Evolutionary conservation across 345 rosid species (phyloP).

Genomic region (Aquilaria yunnanensis): DNA sequence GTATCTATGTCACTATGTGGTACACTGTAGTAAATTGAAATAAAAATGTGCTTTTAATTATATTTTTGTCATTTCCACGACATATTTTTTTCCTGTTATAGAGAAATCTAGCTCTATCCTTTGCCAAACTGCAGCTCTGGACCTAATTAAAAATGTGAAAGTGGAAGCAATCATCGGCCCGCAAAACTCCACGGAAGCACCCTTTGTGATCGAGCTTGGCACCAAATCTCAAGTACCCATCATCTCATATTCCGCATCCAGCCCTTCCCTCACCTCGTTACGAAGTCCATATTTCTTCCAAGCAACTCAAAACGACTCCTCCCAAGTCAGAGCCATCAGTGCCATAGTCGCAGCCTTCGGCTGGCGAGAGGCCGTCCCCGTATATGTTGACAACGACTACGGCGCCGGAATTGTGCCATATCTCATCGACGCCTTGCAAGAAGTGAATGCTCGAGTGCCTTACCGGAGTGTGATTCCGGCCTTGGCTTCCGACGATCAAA

Average conservation of each 20-base stretch:
- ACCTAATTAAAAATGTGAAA: constrained; percentile 27
- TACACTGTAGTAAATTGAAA: too few species aligned
- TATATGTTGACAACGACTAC: constrained; percentile 31
- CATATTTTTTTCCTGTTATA: too few species aligned
- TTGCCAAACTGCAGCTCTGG: constrained; percentile 19
- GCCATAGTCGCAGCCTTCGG: constrained; percentile 21
- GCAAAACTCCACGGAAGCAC: constrained; percentile 21
- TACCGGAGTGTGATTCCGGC: constrained; percentile 18
- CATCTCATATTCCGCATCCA: constrained; percentile 25
- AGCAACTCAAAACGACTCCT: constrained; percentile 20
- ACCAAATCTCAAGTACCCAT: constrained; percentile 30
- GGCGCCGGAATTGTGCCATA: constrained; percentile 28
- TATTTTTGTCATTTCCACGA: too few species aligned
- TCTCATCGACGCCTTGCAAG: constrained; percentile 23
- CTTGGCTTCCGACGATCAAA: constrained; percentile 10
- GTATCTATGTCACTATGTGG: too few species aligned
- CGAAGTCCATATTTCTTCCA: constrained; percentile 20
- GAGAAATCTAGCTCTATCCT: too few species aligned
- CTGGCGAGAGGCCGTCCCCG: constrained; percentile 30
- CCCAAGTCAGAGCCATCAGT: constrained; percentile 25
- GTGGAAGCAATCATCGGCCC: constrained; percentile 42
- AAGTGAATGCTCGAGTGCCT: constrained; percentile 14
- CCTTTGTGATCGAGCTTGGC: constrained; percentile 25
- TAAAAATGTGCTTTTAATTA: too few species aligned
- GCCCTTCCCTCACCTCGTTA: constrained; percentile 15